Conservation (phyloP, 1,284 basidiomycete species). For the Malassezia japonica region DNA sequence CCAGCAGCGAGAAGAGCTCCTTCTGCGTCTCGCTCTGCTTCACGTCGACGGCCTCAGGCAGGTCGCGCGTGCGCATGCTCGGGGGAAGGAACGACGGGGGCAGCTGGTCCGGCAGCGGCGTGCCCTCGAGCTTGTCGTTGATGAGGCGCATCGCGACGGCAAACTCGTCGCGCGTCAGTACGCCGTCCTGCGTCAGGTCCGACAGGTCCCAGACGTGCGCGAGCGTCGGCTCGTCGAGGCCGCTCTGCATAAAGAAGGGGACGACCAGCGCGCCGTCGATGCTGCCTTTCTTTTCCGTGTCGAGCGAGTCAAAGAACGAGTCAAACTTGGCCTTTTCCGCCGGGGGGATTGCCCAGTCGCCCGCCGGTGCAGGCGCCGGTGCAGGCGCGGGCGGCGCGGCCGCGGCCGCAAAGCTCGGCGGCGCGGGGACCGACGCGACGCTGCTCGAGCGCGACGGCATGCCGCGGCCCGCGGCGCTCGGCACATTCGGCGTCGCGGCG, state of each 20-base stretch:
- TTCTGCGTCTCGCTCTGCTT: constrained; percentile 45
- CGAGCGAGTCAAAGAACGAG: constrained; percentile 71
- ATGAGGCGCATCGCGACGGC: constrained; percentile 94
- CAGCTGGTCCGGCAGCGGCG: constrained; percentile 60
- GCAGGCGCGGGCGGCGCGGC: constrained; percentile 56
- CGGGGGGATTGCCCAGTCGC: constrained; percentile 74
- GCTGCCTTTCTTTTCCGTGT: constrained; percentile 64
- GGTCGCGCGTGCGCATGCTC: constrained; percentile 54
- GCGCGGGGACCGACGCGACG: not conserved
- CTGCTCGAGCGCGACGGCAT: not conserved
- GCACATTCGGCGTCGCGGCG: constrained; percentile 48
- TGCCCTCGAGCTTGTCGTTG: constrained; percentile 74
- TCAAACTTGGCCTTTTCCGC: constrained; percentile 73
- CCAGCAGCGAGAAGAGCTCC: constrained; percentile 54
- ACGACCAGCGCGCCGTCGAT: constrained; percentile 91
- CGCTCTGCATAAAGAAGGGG: constrained; percentile 88
- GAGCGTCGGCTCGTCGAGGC: constrained; percentile 69
- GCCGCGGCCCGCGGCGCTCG: constrained; percentile 46
- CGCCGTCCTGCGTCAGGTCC: constrained; percentile 80
- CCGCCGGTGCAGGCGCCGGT: constrained; percentile 22
- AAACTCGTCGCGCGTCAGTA: constrained; percentile 81
- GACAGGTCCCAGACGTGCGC: constrained; percentile 93
- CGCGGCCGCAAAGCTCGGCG: not conserved
- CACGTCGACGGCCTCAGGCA: constrained; percentile 36
- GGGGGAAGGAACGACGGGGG: constrained; percentile 73